Conservation (phyloP, 805 yeast species). For the Isabelozyma gotoi region DNA sequence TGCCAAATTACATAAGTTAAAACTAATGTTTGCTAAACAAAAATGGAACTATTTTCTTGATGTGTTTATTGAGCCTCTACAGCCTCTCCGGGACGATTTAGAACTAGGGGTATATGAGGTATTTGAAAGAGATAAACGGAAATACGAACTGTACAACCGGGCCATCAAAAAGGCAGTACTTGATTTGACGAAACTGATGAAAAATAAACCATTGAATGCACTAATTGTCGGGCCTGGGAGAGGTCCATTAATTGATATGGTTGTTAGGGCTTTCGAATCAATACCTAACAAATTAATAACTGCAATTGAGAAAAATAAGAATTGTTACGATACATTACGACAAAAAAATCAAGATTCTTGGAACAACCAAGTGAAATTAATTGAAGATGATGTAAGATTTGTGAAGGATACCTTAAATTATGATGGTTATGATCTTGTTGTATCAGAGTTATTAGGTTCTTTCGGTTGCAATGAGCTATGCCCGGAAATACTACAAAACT, state of each 20-base stretch:
- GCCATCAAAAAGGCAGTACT: constrained; percentile 62
- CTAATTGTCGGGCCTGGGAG: constrained; percentile 85
- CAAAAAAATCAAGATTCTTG: constrained; percentile 52
- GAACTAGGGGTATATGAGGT: constrained; percentile 59
- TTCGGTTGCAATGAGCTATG: constrained; percentile 90
- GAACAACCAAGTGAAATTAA: constrained; percentile 50
- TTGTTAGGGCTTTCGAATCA: constrained; percentile 2
- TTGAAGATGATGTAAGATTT: constrained; percentile 58
- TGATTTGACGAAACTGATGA: constrained; percentile 21
- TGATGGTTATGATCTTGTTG: constrained; percentile 49
- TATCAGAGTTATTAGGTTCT: constrained; percentile 85
- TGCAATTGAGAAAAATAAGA: constrained; percentile 73
- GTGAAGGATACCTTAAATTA: constrained; percentile 27
- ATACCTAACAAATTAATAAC: not conserved
- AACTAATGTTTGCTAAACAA: not conserved
- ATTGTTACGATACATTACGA: constrained; percentile 52
- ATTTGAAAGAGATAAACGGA: constrained; percentile 69
- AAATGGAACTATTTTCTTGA: not conserved
- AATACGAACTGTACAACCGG: constrained; percentile 65
- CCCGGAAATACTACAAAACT: constrained; percentile 63
- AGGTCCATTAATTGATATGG: constrained; percentile 69
- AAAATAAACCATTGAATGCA: constrained; percentile 18
- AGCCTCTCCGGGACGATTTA: constrained; percentile 64
- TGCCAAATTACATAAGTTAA: not conserved
- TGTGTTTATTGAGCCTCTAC: constrained; percentile 55